phyloP scores from a whole-genome alignment of 495 filamentous ascomycete genomes.

The Pyrenopolyporus hunteri region DNA sequence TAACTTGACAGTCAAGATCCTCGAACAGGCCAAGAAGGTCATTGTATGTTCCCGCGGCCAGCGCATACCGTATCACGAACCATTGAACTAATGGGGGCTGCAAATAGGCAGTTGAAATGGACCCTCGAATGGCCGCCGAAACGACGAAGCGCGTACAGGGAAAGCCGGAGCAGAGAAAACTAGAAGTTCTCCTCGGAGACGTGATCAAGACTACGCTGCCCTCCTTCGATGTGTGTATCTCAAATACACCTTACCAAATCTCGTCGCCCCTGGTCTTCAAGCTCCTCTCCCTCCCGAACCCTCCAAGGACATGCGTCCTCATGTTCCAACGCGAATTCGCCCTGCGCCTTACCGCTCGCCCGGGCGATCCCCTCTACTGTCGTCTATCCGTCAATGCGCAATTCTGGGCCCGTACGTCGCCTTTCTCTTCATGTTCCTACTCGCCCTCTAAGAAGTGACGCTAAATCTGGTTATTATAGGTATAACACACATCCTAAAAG shows the following conservation, averaged over 20 bases:
- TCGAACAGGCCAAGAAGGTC: slow-evolving; percentile 84
- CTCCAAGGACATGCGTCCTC: slow-evolving; percentile 78
- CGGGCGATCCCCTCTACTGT: slow-evolving; percentile 83
- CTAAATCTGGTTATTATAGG: slow-evolving; percentile 1
- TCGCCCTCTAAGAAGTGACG: background rate
- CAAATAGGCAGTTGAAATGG: slow-evolving; percentile 71
- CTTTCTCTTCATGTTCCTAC: no score
- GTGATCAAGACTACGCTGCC: slow-evolving; percentile 73
- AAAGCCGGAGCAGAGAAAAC: slow-evolving; percentile 75
- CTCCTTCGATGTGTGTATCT: slow-evolving; percentile 61
- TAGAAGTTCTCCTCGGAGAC: slow-evolving; percentile 88
- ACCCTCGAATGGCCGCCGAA: slow-evolving; percentile 96
- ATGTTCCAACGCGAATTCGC: slow-evolving; percentile 71
- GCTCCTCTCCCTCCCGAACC: slow-evolving; percentile 74
- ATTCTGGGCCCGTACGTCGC: slow-evolving; percentile 73
- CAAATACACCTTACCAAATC: slow-evolving; percentile 94
- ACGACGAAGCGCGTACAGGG: slow-evolving; percentile 93
- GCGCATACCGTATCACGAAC: no score
- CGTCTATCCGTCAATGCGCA: slow-evolving; percentile 89
- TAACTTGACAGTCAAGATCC: slow-evolving; percentile 85
- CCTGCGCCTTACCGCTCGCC: slow-evolving; percentile 61
- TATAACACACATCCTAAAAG: slow-evolving; percentile 60
- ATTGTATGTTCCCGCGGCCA: slow-evolving; percentile 58
- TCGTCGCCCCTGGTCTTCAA: slow-evolving; percentile 92
- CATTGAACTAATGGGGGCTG: slow-evolving; percentile 7